Evolutionary conservation across 768 basidiomycete species (phyloP).

Genomic region (Russula sp.): DNA sequence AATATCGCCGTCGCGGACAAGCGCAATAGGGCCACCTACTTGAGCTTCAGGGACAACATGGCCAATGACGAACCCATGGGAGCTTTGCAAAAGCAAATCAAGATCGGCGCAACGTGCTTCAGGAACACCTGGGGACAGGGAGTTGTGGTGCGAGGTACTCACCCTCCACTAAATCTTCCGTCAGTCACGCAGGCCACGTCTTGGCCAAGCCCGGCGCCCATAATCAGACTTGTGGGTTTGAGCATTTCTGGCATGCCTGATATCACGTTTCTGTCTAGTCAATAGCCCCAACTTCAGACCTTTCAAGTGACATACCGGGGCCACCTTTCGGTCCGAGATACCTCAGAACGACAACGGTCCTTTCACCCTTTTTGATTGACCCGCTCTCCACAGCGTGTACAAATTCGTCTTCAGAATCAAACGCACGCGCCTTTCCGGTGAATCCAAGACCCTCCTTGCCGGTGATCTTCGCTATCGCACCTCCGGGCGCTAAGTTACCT

Average conservation of each 20-base stretch:
- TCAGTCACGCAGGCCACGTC: slow-evolving; percentile 98
- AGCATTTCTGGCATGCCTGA: slow-evolving; percentile 99
- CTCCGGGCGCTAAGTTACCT: slow-evolving; percentile 90
- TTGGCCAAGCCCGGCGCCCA: slow-evolving; percentile 94
- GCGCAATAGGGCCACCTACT: slow-evolving; percentile 87
- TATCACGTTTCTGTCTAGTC: slow-evolving; percentile 9
- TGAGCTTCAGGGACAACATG: slow-evolving; percentile 97
- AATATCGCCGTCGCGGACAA: slow-evolving; percentile 81
- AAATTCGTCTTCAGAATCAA: slow-evolving; percentile 87
- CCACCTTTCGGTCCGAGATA: slow-evolving; percentile 98
- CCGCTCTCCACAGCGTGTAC: slow-evolving; percentile 82
- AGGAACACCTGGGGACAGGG: background rate
- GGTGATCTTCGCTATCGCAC: slow-evolving; percentile 95
- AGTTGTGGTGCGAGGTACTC: slow-evolving; percentile 29
- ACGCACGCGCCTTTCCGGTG: slow-evolving; percentile 86
- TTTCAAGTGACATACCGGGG: slow-evolving; percentile 54
- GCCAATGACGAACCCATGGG: slow-evolving; percentile 94
- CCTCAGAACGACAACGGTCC: slow-evolving; percentile 91
- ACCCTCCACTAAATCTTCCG: slow-evolving; percentile 98
- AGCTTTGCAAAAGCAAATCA: slow-evolving; percentile 41
- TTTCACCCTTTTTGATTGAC: slow-evolving; percentile 89
- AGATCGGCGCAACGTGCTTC: slow-evolving; percentile 16
- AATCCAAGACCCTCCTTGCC: slow-evolving; percentile 91
- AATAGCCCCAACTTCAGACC: background rate
- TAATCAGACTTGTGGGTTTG: slow-evolving; percentile 95